Evolutionary conservation across 2,329 filamentous ascomycete genomes (phyloP).

Genomic region (Ascochyta clinopodiicola): DNA sequence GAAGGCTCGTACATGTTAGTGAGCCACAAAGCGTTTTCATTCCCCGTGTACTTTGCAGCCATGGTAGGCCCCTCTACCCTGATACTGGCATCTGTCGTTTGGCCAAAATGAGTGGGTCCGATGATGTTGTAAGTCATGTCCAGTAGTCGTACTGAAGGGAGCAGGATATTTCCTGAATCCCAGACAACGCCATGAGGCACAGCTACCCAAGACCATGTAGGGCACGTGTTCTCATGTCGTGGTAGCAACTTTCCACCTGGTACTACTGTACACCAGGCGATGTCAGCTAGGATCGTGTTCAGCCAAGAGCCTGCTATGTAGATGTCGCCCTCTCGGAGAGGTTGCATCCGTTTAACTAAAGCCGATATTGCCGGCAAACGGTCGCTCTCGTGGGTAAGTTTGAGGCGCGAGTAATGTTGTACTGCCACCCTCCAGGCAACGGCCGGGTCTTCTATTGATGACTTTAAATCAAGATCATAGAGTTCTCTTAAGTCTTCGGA

Average conservation of each 20-base stretch:
- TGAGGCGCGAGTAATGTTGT: not conserved
- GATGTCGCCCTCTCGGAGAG: not conserved
- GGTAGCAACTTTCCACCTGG: not conserved
- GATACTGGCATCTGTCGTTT: not conserved
- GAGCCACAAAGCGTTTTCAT: not conserved
- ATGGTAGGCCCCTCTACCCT: not conserved
- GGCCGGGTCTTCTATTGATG: not conserved
- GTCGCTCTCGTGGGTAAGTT: slow-evolving; percentile 1
- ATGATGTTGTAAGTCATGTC: not conserved
- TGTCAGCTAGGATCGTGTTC: too few relatives aligned
- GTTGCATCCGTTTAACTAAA: not conserved
- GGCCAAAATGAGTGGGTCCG: not conserved
- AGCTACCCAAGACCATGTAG: slow-evolving; percentile 11
- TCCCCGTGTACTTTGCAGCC: not conserved
- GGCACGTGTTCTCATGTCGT: not conserved
- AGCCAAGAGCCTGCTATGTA: slow-evolving; percentile 14
- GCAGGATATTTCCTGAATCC: rapidly evolving
- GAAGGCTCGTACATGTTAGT: too few relatives aligned
- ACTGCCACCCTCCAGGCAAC: not conserved
- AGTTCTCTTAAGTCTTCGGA: too few relatives aligned
- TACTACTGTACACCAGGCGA: too few relatives aligned
- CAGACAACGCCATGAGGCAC: not conserved
- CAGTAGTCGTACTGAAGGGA: not conserved
- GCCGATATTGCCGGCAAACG: slow-evolving; percentile 8
- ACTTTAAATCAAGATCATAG: too few relatives aligned